phyloP scores from a whole-genome alignment of 352 stramenopile species.

The Pythium dissotocum region DNA sequence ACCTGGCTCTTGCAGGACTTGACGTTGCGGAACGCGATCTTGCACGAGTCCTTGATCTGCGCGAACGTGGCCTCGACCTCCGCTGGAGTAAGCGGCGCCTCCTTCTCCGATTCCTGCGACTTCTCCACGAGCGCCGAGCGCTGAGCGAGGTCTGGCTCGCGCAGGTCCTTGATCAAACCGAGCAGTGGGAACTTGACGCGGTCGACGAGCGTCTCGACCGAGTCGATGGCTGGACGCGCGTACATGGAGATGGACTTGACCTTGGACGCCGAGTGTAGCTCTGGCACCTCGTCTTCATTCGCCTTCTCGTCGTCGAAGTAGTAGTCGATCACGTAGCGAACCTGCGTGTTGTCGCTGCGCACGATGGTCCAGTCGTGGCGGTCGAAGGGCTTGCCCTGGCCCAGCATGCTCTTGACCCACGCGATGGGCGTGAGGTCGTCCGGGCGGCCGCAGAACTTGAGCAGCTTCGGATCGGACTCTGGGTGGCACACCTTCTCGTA shows the following conservation, averaged over 20 bases:
- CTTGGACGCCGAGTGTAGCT: slow-evolving; percentile 81
- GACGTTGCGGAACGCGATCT: slow-evolving; percentile 76
- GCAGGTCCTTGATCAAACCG: slow-evolving; percentile 47
- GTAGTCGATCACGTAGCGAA: slow-evolving; percentile 99
- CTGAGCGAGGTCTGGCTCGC: slow-evolving; percentile 48
- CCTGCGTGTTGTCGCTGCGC: slow-evolving; percentile 84
- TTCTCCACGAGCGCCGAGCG: slow-evolving; percentile 56
- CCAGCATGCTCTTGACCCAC: slow-evolving; percentile 88
- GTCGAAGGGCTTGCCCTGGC: slow-evolving; percentile 94
- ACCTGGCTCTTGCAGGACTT: slow-evolving; percentile 77
- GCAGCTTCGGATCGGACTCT: slow-evolving; percentile 86
- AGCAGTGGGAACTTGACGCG: slow-evolving; percentile 81
- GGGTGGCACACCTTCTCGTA: slow-evolving; percentile 94
- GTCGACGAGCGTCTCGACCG: slow-evolving; percentile 66
- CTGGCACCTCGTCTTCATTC: slow-evolving; percentile 71
- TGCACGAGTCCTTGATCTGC: slow-evolving; percentile 85
- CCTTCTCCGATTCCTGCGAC: slow-evolving; percentile 36
- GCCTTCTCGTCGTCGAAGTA: slow-evolving; percentile 93
- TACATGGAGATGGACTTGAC: slow-evolving; percentile 91
- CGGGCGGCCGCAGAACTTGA: slow-evolving; percentile 96
- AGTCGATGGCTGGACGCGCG: slow-evolving; percentile 81
- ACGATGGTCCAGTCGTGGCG: slow-evolving; percentile 98
- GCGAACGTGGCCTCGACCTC: slow-evolving; percentile 82
- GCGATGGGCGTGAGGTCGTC: slow-evolving; percentile 96
- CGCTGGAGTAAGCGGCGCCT: slow-evolving; percentile 50